phyloP scores from a whole-genome alignment of 495 filamentous ascomycete species.

The Penicillium chermesinum region DNA sequence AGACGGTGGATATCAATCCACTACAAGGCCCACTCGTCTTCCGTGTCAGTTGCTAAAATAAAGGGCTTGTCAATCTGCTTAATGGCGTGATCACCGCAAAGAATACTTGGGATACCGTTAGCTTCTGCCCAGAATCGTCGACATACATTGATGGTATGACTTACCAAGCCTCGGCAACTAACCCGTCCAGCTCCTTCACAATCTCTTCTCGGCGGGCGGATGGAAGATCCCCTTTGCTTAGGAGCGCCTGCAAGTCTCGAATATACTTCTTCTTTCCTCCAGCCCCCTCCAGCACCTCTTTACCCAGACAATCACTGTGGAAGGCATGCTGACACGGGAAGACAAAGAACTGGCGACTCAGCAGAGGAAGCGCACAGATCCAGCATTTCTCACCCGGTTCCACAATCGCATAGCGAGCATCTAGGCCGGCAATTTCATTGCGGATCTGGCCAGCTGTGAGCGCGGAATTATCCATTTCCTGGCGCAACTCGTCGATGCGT shows the following conservation, averaged over 20 bases:
- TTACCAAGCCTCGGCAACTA: slow-evolving; percentile 79
- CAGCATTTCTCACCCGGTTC: slow-evolving; percentile 94
- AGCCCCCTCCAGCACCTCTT: slow-evolving; percentile 69
- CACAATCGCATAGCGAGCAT: slow-evolving; percentile 89
- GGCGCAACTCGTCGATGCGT: slow-evolving; percentile 81
- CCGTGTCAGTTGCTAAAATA: slow-evolving; percentile 61
- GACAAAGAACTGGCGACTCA: slow-evolving; percentile 91
- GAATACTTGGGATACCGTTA: slow-evolving; percentile 42
- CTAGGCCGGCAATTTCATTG: slow-evolving; percentile 74
- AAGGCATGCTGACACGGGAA: slow-evolving; percentile 98
- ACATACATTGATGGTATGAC: slow-evolving; percentile 28
- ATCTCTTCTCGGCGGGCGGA: slow-evolving; percentile 70
- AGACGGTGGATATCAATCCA: not conserved
- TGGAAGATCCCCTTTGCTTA: slow-evolving; percentile 63
- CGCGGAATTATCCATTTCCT: slow-evolving; percentile 92
- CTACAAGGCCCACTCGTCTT: slow-evolving; percentile 79
- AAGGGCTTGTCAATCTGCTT: slow-evolving; percentile 92
- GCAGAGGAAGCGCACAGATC: slow-evolving; percentile 75
- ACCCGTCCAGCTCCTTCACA: slow-evolving; percentile 79
- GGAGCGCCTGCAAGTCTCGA: slow-evolving; percentile 72
- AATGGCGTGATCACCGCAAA: slow-evolving; percentile 92
- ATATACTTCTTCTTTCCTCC: slow-evolving; percentile 75
- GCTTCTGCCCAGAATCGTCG: not conserved
- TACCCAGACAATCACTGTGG: slow-evolving; percentile 86
- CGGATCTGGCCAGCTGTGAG: slow-evolving; percentile 85